These are phyloP conservation scores for Speleostelium caveatum DNA, from an alignment of 78 protist species.

Conservation along the genomic window DNA sequence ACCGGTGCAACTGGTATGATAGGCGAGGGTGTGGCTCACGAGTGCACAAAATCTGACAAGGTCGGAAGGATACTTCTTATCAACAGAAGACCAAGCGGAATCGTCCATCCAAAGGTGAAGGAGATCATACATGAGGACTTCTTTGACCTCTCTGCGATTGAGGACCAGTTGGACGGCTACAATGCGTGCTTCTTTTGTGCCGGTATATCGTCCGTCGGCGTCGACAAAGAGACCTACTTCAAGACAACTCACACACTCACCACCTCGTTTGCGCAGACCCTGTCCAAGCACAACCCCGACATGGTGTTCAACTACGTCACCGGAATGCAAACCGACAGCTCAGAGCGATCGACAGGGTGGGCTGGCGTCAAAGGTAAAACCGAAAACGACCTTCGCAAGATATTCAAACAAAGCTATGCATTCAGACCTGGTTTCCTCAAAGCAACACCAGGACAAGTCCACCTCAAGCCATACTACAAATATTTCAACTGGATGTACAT, in stretches of 20 bases:
- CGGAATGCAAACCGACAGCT: background rate
- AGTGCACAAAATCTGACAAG: background rate
- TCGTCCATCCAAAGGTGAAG: background rate
- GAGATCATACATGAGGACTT: constrained; percentile 5
- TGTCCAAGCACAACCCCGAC: background rate
- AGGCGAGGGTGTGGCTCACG: constrained; percentile 10
- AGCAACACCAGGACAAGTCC: background rate
- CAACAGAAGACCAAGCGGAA: background rate
- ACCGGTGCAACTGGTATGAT: constrained; percentile 41
- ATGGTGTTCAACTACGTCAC: constrained; percentile 3
- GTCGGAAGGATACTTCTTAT: background rate
- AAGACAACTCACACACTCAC: background rate
- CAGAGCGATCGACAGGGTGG: background rate
- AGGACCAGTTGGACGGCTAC: constrained; percentile 1
- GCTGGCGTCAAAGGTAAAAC: constrained; percentile 14
- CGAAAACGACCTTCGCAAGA: background rate
- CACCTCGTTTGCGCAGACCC: background rate
- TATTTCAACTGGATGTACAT: constrained; percentile 13
- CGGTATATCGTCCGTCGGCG: constrained; percentile 2
- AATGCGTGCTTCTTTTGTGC: constrained; percentile 7
- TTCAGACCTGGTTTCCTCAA: constrained; percentile 10
- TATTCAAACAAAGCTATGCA: background rate
- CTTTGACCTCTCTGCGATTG: background rate
- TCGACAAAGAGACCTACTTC: background rate
- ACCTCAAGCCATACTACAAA: background rate